Evolutionary conservation across 345 rosid species (phyloP).

Genomic region (Eucalyptus cloeziana): DNA sequence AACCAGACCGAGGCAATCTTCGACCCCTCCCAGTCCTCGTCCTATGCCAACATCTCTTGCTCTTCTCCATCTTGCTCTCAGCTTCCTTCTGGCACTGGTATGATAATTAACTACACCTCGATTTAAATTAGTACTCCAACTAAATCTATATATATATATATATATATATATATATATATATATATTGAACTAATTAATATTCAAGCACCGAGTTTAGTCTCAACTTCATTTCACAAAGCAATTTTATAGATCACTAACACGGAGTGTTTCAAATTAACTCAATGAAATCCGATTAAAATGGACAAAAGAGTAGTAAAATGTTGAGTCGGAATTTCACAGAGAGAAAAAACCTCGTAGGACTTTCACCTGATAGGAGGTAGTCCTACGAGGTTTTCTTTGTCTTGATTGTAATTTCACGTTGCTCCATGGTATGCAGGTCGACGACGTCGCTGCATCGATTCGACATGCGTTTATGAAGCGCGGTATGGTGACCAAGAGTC

Average conservation of each 20-base stretch:
- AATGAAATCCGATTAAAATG: background rate
- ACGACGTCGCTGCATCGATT: background rate
- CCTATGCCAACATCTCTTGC: slow-evolving; percentile 1
- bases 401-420: background rate
- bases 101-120: background rate
- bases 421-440: background rate
- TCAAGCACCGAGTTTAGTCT: background rate
- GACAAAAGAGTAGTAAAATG: background rate
- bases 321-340: too few species aligned
- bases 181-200: background rate
- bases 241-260: background rate
- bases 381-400: background rate
- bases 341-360: background rate
- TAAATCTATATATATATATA: background rate
- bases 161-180: background rate
- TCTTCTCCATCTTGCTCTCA: background rate
- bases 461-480: background rate
- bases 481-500: background rate
- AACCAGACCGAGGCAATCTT: background rate
- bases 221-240: background rate
- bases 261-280: background rate
- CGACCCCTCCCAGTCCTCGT: slow-evolving; percentile 7
- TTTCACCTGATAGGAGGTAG: background rate
- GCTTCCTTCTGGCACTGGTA: background rate
- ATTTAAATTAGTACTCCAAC: background rate